Conservation (phyloP, 2,329 filamentous ascomycete genomes). For the Chrysosporium keratinophilum region DNA sequence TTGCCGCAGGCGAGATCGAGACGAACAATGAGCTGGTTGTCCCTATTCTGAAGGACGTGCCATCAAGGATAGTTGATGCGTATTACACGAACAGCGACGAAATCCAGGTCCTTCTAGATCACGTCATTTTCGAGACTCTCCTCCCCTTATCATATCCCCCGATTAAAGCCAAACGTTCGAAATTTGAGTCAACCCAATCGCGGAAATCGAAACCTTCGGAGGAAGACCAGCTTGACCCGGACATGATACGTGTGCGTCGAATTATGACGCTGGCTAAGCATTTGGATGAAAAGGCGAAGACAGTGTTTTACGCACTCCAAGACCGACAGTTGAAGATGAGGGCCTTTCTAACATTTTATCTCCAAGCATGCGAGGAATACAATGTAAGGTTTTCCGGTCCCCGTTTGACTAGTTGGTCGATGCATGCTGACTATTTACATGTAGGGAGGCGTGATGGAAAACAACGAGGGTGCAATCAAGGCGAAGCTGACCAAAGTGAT, state of each 20-base stretch:
- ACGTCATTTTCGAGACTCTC: slow-evolving; percentile 74
- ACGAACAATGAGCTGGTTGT: slow-evolving; percentile 67
- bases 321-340: slow-evolving; percentile 64
- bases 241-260: slow-evolving; percentile 67
- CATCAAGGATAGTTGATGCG: slow-evolving; percentile 72
- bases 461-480: slow-evolving; percentile 56
- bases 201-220: slow-evolving; percentile 44
- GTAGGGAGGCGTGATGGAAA: slow-evolving; percentile 62
- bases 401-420: not conserved
- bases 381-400: slow-evolving; percentile 42
- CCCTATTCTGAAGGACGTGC: slow-evolving; percentile 67
- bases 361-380: slow-evolving; percentile 77
- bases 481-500: slow-evolving; percentile 62
- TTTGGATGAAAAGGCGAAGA: slow-evolving; percentile 66
- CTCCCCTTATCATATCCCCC: slow-evolving; percentile 83
- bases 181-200: slow-evolving; percentile 41
- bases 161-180: slow-evolving; percentile 45
- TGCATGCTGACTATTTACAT: not conserved
- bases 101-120: slow-evolving; percentile 72
- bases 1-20: slow-evolving; percentile 75
- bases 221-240: slow-evolving; percentile 32
- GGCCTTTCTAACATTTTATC: slow-evolving; percentile 61
- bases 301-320: slow-evolving; percentile 80
- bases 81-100: slow-evolving; percentile 85
- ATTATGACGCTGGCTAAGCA: slow-evolving; percentile 72